Evolutionary conservation across 2,329 filamentous ascomycete genomes (phyloP).

Genomic region (Cordyceps javanica): DNA sequence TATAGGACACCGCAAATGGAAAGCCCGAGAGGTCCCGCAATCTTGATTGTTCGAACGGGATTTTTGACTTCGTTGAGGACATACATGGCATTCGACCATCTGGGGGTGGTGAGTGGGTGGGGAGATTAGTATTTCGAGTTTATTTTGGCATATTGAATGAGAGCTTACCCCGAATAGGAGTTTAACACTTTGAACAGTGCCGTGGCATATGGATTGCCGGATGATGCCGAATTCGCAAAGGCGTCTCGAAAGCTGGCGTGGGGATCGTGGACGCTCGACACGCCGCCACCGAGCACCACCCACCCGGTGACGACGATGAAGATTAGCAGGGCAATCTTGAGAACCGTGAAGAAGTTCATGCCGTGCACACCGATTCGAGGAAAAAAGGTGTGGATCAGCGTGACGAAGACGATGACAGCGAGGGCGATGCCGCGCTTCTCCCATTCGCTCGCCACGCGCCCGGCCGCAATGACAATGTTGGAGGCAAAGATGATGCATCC

Average conservation of each 20-base stretch:
- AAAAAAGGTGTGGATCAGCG: conserved; percentile 16
- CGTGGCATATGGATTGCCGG: conserved; percentile 16
- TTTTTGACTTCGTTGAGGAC: conserved; percentile 17
- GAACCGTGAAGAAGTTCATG: conserved; percentile 17
- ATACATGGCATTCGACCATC: conserved; percentile 17
- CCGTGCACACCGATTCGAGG: conserved; percentile 16
- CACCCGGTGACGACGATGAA: conserved; percentile 17
- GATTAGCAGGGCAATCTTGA: conserved; percentile 14
- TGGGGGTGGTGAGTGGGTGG: background rate
- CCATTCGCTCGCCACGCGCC: conserved; percentile 14
- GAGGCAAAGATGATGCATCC: conserved; percentile 17
- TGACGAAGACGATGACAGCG: conserved; percentile 15
- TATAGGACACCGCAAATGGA: conserved; percentile 16
- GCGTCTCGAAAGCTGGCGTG: conserved; percentile 16
- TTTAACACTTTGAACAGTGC: conserved; percentile 16
- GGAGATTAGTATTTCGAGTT: background rate
- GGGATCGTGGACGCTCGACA: conserved; percentile 13
- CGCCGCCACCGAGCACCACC: conserved; percentile 16
- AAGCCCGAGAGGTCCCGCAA: conserved; percentile 15
- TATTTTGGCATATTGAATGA: conserved; percentile 17
- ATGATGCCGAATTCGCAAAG: conserved; percentile 14
- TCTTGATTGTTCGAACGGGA: conserved; percentile 16
- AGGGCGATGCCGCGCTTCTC: conserved; percentile 17
- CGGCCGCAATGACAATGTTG: conserved; percentile 15
- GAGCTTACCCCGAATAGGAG: conserved; percentile 14